phyloP scores from a whole-genome alignment of 208 protist genomes.

The Acanthamoeba polyphaga region DNA sequence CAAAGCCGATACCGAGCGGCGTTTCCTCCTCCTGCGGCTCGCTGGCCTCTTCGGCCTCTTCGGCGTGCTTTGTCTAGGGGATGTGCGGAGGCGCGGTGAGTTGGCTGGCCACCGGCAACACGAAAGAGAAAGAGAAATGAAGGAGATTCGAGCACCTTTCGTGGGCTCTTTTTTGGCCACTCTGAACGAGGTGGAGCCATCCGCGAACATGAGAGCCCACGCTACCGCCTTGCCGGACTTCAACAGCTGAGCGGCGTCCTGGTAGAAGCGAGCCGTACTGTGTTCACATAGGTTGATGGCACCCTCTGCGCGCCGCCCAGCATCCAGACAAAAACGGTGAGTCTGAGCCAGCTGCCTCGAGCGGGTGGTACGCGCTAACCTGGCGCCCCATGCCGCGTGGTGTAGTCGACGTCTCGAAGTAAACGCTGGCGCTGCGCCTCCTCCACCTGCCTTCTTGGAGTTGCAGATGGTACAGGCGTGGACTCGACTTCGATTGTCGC shows the following conservation, averaged over 20 bases:
- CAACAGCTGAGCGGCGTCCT: not conserved
- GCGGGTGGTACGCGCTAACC: not conserved
- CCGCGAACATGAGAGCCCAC: slow-evolving; percentile 9
- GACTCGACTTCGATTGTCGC: not conserved
- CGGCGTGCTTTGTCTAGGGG: not conserved
- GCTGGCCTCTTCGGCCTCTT: not conserved
- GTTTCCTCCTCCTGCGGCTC: not conserved
- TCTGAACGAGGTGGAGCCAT: slow-evolving; percentile 14
- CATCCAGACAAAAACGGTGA: not conserved
- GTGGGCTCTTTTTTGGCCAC: not conserved
- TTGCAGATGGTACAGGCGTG: not conserved
- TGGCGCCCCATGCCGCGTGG: not conserved
- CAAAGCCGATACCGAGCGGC: slow-evolving; percentile 6
- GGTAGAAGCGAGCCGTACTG: slow-evolving; percentile 6
- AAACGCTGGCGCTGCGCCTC: not conserved
- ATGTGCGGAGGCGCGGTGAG: not conserved
- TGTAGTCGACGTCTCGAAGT: not conserved
- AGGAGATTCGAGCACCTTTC: not conserved
- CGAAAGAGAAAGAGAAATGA: too few relatives aligned
- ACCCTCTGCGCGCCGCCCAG: not conserved
- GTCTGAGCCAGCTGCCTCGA: not conserved
- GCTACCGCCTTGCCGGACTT: slow-evolving; percentile 8
- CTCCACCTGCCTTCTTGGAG: not conserved
- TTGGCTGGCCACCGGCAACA: not conserved
- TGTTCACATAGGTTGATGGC: not conserved